Evolutionary conservation across 1,284 basidiomycete species (phyloP).

Genomic region (Stygiomarasmius scandens): DNA sequence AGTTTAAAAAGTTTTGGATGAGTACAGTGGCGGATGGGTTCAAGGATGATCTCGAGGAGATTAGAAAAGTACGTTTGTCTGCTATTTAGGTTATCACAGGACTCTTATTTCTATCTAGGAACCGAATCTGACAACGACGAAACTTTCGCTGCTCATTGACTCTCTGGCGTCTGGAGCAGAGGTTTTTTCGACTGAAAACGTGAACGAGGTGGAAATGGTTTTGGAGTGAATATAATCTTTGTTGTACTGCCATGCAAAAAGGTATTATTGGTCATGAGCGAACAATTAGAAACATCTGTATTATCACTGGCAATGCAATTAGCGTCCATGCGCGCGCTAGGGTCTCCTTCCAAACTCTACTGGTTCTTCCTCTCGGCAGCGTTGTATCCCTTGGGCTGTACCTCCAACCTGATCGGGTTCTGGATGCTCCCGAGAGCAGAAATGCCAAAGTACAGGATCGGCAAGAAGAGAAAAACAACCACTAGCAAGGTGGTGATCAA

Average conservation of each 20-base stretch:
- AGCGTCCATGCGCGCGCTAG: neutral
- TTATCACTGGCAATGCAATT: neutral
- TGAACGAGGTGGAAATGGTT: neutral
- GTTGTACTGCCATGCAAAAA: too few relatives aligned
- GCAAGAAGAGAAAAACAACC: constrained; percentile 71
- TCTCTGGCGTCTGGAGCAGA: constrained; percentile 77
- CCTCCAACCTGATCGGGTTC: constrained; percentile 62
- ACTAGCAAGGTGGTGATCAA: constrained; percentile 75
- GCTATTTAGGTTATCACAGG: neutral
- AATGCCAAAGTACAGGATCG: constrained; percentile 69
- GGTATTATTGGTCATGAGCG: too few relatives aligned
- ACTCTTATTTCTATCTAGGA: constrained; percentile 47
- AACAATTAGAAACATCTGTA: neutral
- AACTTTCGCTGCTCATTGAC: constrained; percentile 72
- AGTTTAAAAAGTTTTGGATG: constrained; percentile 83
- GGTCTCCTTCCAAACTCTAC: constrained; percentile 33
- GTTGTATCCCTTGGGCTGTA: constrained; percentile 61
- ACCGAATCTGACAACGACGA: constrained; percentile 65
- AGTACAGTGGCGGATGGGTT: constrained; percentile 75
- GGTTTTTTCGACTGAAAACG: constrained; percentile 44
- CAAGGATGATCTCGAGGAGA: constrained; percentile 73
- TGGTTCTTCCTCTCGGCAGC: constrained; percentile 81
- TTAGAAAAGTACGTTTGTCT: constrained; percentile 61
- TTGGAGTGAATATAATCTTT: neutral
- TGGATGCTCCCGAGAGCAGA: constrained; percentile 77